These are phyloP conservation scores for Cercospora beticola DNA, from an alignment of 2,329 filamentous ascomycete species.

Conservation along the genomic window DNA sequence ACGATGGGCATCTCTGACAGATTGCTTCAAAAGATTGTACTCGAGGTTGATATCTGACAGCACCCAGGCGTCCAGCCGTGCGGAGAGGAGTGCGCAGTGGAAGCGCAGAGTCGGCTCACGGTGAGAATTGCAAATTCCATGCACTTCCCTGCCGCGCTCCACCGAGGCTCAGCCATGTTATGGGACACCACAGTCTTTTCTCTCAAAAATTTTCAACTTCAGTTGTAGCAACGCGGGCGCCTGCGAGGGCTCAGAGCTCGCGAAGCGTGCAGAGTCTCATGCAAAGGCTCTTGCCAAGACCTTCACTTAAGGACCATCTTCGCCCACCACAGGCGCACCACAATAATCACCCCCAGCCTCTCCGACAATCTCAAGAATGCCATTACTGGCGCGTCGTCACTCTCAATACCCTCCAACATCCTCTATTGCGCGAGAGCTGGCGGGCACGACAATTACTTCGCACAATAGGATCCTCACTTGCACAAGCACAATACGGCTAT, in stretches of 20 bases:
- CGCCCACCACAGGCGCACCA: not conserved
- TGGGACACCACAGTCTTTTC: not conserved
- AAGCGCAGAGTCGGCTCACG: not conserved
- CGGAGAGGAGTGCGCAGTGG: not conserved
- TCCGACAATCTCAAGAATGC: not conserved
- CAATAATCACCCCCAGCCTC: not conserved
- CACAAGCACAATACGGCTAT: not conserved
- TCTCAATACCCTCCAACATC: too few relatives aligned
- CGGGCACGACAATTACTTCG: not conserved
- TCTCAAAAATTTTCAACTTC: not conserved
- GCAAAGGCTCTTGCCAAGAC: not conserved
- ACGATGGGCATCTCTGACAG: not conserved
- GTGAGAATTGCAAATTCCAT: not conserved
- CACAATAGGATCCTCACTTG: slow-evolving; percentile 2
- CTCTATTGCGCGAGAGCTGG: not conserved
- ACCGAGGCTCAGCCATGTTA: not conserved
- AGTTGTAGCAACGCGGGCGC: not conserved
- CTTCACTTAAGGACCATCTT: not conserved
- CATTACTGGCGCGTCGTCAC: not conserved
- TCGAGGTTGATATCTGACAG: not conserved
- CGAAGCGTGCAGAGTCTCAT: not conserved
- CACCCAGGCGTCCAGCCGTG: not conserved
- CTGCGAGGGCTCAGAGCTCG: not conserved
- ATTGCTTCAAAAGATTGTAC: not conserved
- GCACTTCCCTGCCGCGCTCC: not conserved